Evolutionary conservation across 169 alveolate species (phyloP), one percentile per base, ranked within the genome.

Genomic region (Eimeria zaria): DNA sequence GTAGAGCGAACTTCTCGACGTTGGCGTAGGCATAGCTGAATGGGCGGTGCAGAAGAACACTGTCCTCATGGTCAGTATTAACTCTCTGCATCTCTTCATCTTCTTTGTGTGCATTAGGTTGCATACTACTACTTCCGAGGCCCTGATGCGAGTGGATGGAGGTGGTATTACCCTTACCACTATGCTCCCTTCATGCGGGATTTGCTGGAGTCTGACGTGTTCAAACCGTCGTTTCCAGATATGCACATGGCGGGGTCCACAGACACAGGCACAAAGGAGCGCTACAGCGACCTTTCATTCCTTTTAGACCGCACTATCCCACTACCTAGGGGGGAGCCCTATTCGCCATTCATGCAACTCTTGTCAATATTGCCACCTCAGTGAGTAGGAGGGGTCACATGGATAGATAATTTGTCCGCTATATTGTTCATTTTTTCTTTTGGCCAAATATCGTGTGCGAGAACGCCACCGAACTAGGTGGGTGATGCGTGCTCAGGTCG

Each of bases 141-240:
- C 33, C 91, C 93, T 85, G 64, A 80, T 53, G 60, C 39, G 48
- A 74, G 98, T 64, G 98, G 99, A 97, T 99, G 99, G 99, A 98
- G 98, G 67, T 99, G 99, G 99, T 99, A 95, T 98, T 99, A 99
- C 97, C 99, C 99, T 30, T 99, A 97, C 97, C 99, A 99, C 98
- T 99, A 99, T 97, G 99, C 99, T 39, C 99, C 99, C 60, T 99
- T 99, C 97, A 99, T 99, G 44, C 97, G 99, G 22, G 99, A 99
- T 97, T 97, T 99, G 95, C 97, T 96, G 20, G n/a, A 64, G 95
- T 98, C 96, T 88, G 64, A 62, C 62, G 53, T 93, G n/a, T 93
- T 93, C 78, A 81, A 58, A 30, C 87, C 88, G 33, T 18, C 64
- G 36, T 67, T 76, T 64, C 36, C 85, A n/a, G 91, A 78, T 33